These are phyloP conservation scores for Agrocybe chaxingu DNA, from an alignment of 768 basidiomycete genomes.

Conservation along the genomic window DNA sequence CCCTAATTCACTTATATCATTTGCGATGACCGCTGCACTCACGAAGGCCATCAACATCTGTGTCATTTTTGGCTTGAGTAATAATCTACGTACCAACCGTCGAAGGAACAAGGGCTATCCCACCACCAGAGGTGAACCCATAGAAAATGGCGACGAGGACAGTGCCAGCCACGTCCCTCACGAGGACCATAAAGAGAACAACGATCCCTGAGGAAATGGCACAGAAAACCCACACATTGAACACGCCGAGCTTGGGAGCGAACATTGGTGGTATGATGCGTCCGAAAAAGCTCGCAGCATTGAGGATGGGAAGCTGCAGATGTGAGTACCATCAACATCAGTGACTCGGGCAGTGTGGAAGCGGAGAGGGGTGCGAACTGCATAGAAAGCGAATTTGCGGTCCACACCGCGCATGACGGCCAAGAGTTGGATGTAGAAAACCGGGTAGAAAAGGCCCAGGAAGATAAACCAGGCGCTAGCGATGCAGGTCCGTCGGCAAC, in stretches of 20 bases:
- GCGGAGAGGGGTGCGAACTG: constrained; percentile 11
- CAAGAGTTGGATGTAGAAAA: constrained; percentile 52
- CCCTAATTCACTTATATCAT: constrained; percentile 42
- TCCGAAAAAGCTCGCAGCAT: constrained; percentile 49
- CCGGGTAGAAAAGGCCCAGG: constrained; percentile 38
- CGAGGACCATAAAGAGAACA: constrained; percentile 39
- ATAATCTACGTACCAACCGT: constrained; percentile 22
- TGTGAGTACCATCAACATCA: neutral
- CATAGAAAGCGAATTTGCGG: constrained; percentile 44
- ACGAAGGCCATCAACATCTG: neutral
- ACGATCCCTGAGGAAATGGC: constrained; percentile 30
- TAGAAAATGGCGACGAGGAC: constrained; percentile 38
- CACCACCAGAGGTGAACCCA: constrained; percentile 43
- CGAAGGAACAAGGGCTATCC: constrained; percentile 28
- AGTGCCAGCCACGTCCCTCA: constrained; percentile 29
- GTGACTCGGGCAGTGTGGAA: neutral
- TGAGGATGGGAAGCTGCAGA: constrained; percentile 47
- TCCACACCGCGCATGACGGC: constrained; percentile 40
- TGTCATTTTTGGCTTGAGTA: neutral
- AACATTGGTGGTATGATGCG: constrained; percentile 44
- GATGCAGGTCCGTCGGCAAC: neutral
- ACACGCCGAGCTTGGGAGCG: constrained; percentile 38
- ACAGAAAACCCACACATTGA: constrained; percentile 36
- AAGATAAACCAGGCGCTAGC: constrained; percentile 26
- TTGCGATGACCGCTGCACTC: constrained; percentile 29